These are phyloP conservation scores for Funneliformis mosseae DNA, from an alignment of 192 early-diverging fungal species.

Conservation along the genomic window DNA sequence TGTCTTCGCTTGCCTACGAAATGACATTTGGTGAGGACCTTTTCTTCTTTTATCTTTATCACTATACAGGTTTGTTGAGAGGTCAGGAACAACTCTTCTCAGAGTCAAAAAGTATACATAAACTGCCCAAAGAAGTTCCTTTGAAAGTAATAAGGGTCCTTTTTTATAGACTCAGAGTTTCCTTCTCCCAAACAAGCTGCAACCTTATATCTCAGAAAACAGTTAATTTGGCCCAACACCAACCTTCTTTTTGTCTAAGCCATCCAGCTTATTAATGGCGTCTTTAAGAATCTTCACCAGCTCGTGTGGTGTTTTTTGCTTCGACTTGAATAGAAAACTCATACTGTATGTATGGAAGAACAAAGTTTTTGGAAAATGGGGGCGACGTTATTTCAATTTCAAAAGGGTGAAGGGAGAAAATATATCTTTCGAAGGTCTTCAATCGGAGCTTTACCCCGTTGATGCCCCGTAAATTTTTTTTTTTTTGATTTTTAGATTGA, in stretches of 20 bases:
- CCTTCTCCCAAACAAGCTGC: background rate
- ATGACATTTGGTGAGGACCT: slow-evolving; percentile 25
- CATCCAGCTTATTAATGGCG: slow-evolving; percentile 73
- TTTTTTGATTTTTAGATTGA: background rate
- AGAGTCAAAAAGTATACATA: background rate
- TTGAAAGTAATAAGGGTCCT: background rate
- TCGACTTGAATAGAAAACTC: slow-evolving; percentile 78
- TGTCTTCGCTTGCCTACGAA: slow-evolving; percentile 92
- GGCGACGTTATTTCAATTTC: background rate
- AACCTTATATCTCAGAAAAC: background rate
- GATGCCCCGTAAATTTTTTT: background rate
- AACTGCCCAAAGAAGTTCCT: background rate
- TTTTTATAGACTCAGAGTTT: background rate
- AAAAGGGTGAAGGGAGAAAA: background rate
- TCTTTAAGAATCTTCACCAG: slow-evolving; percentile 88
- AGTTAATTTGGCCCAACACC: slow-evolving; percentile 4
- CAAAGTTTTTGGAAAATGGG: slow-evolving; percentile 1
- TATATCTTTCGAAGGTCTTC: background rate
- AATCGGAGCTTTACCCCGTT: background rate
- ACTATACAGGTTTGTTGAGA: slow-evolving; percentile 29
- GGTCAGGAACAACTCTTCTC: slow-evolving; percentile 33
- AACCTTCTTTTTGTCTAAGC: slow-evolving; percentile 73
- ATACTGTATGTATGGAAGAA: slow-evolving; percentile 40
- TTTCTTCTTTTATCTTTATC: slow-evolving; percentile 24
- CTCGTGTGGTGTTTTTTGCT: slow-evolving; percentile 86